Evolutionary conservation across 2,329 filamentous ascomycete species (phyloP), one percentile per base, ranked within the genome.

Genomic region (Helicocarpus griseus): DNA sequence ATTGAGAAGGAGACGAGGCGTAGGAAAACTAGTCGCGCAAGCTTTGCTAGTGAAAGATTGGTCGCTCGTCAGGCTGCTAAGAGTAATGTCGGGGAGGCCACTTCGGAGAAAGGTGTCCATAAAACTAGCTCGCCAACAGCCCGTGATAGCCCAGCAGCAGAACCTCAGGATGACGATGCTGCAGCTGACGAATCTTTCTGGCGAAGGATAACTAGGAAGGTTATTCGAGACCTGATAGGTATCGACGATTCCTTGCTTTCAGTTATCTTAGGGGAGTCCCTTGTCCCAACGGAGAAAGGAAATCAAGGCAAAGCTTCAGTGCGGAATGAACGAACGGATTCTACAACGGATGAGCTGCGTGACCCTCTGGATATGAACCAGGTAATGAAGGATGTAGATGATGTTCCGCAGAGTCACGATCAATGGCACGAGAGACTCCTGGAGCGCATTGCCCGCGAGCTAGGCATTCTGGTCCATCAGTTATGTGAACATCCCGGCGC

Each of bases 161-260:
- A 78, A 26, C 77, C 76, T 72, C 76, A 82, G 50, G 77, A 79
- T 26, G 75, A 80, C 51, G 72, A 75, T 33, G 66, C 69, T 1
- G 62, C 69, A 11, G 76, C 81, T 28, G 73, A 76, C 39, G 83
- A 89, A 57, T 83, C 86, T 1, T 79, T 94, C 58, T 88, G 89
- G 81, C 82, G 83, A 54, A 80, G 85, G 9, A 81, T 97, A 47
- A 95, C 91, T 2, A 81, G 86, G 53, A 88, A 84, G 61, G 86
- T 97, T 26, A 89, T 98, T 59, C 81, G 83, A 49, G 89, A 96
- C 63, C 72, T 98, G 40, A 86, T 97, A 65, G 91, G 91, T 7
- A 86, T 98, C 51, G 90, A 97, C 60, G 89, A 96, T 56, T 80
- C 81, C 47, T 75, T 93, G 19, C 77, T 98, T 7, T 87, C 87